Evolutionary conservation across 768 basidiomycete genomes (phyloP).

Genomic region (Trametes cingulata): DNA sequence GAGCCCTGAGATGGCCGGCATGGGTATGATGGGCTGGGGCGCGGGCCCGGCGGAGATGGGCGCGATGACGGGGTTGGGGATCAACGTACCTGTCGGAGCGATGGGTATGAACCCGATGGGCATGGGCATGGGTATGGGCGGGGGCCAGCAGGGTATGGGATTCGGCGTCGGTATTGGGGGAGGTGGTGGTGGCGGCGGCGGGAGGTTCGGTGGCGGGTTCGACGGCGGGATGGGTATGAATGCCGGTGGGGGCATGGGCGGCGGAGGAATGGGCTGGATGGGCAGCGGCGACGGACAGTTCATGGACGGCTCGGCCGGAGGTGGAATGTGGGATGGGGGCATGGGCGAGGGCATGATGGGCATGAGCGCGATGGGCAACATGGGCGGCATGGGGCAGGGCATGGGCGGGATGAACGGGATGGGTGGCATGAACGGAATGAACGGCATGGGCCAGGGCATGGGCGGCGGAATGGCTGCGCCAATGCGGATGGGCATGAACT

Average conservation of each 20-base stretch:
- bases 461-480: slow-evolving; percentile 35
- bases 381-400: slow-evolving; percentile 28
- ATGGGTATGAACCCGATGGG: slow-evolving; percentile 7
- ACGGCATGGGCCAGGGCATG: slow-evolving; percentile 37
- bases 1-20: slow-evolving; percentile 27
- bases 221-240: slow-evolving; percentile 34
- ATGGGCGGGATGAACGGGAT: slow-evolving; percentile 27
- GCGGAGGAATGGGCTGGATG: slow-evolving; percentile 38
- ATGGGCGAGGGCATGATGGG: slow-evolving; percentile 48
- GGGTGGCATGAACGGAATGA: slow-evolving; percentile 15
- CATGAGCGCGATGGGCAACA: slow-evolving; percentile 32
- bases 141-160: slow-evolving; percentile 29
- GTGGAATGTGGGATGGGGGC: slow-evolving; percentile 39
- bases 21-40: slow-evolving; percentile 26
- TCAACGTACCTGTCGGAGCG: neutral
- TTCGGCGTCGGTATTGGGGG: slow-evolving; percentile 12
- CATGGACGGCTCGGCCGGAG: slow-evolving; percentile 25
- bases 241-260: slow-evolving; percentile 31
- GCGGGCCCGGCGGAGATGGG: slow-evolving; percentile 22
- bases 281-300: slow-evolving; percentile 33
- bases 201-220: slow-evolving; percentile 17
- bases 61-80: slow-evolving; percentile 13
- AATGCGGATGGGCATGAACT: too few relatives aligned
- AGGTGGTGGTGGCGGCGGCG: slow-evolving; percentile 23
- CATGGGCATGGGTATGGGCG: slow-evolving; percentile 35